Percentiles rank a stretch among this genome's conserved stretches.
Evolutionary conservation across 495 filamentous ascomycete species (phyloP).

Genomic region (Neurospora sp.): DNA sequence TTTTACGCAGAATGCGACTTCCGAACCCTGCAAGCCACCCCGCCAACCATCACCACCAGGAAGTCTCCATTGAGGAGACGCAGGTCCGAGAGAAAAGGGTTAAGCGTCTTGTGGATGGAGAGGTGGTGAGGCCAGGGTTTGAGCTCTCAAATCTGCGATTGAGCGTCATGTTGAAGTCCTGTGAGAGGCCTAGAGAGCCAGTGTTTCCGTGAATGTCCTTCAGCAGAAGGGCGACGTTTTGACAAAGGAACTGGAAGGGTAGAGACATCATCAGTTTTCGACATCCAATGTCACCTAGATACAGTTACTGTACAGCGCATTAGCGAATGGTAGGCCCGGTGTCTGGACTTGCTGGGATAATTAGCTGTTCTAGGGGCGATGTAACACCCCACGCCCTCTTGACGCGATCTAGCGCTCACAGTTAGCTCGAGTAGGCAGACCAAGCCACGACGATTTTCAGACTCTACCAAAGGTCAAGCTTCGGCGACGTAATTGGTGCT

Average conservation of each 20-base stretch:
- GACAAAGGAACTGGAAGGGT: not conserved
- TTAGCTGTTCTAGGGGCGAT: not conserved
- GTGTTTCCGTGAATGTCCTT: not conserved
- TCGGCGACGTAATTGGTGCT: not conserved
- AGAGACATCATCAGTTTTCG: not conserved
- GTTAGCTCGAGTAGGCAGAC: not conserved
- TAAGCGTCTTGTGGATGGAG: conserved; percentile 11
- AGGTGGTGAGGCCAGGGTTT: not conserved
- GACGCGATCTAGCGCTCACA: not conserved
- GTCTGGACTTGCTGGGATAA: not conserved
- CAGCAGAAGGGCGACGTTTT: not conserved
- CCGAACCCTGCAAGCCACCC: not conserved
- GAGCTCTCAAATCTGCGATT: not conserved
- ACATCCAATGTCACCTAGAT: not conserved
- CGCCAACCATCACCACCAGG: conserved; percentile 4
- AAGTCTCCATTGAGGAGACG: conserved; percentile 14
- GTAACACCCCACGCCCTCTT: not conserved
- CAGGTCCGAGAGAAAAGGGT: conserved; percentile 25
- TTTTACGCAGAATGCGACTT: not conserved
- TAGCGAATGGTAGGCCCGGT: not conserved
- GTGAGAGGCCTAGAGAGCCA: not conserved
- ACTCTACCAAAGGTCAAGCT: not conserved
- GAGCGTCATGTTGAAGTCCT: not conserved
- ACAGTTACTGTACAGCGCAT: not conserved
- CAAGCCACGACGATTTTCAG: not conserved